Base-by-base conservation (phyloP, 495 filamentous ascomycete species). In the Jackrogersella multiformis region DNA sequence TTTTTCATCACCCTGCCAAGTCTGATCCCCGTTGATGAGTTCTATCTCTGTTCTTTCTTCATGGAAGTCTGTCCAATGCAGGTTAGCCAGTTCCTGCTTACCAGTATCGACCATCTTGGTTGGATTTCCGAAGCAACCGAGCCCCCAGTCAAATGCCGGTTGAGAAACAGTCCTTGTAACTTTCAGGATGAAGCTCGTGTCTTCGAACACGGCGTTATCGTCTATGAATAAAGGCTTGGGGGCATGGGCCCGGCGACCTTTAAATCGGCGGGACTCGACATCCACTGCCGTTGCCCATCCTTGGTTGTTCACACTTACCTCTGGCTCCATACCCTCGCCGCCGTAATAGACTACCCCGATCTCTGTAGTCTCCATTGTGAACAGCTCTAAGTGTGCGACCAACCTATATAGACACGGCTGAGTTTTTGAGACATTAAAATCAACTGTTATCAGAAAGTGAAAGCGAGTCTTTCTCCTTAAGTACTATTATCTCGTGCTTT, bases 41-140 rank as follows among this genome's bases (percentile, higher is more conserved):
- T 69, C 66, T 7, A 38, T 23, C 24, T 46, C 57, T 1, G 59
- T 55, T 13, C 18, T 48, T 4, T 53, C 26, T 35, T 69, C 59
- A 56, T 38, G 32, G 1, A 51, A 58, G 15, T 63, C 58, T 4
- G 21, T 16, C 53, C 52, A 38, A 4, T 35, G 39, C 0, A 68
- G 58, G 2, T 52, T 35, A 9, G 10, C n/a, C n/a, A 28, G 12
- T 16, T 69, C 56, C 1, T 46, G 48, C 34, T 56, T 60, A 12
- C 60, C 54, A 10, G 66, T 61, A 2, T 69, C 66, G 8, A 64
- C 60, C 1, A 69, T 24, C 35, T 64, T 69, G 1, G 39, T 44
- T 24, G 61, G 9, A 32, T 69, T 60, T 4, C 60, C 60, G 13
- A 69, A 69, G 18, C 56, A 64, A 21, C 56, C 60, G 12, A 69